Percentiles rank a stretch among this genome's conserved stretches.
Conservation (phyloP, 1,139 yeast species). For the Geotrichum klebahnii region DNA sequence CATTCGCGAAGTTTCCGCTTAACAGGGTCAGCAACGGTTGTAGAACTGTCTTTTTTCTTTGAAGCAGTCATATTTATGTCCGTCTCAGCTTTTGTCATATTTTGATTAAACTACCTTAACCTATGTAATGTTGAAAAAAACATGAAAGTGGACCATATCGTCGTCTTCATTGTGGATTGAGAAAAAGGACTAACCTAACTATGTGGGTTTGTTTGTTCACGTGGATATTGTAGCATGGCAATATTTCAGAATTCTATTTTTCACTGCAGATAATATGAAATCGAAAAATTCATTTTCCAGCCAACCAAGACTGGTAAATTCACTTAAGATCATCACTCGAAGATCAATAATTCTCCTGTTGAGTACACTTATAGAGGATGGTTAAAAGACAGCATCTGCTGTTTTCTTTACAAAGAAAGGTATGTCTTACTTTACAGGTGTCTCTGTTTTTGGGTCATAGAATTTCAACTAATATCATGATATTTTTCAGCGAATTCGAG, state of each 20-base stretch:
- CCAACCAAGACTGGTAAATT: conserved; percentile 19
- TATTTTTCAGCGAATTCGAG: conserved; percentile 56
- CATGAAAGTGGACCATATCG: conserved; percentile 1
- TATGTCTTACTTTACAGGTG: too few relatives aligned
- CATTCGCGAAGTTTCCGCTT: conserved; percentile 38
- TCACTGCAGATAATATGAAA: too few relatives aligned
- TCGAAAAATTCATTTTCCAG: conserved; percentile 7
- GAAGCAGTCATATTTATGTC: not conserved
- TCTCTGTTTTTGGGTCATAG: not conserved
- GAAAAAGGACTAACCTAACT: too few relatives aligned
- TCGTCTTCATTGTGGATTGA: too few relatives aligned
- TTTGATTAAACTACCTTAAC: not conserved
- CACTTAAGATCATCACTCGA: not conserved
- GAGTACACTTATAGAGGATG: conserved; percentile 15
- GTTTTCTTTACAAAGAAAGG: conserved; percentile 24
- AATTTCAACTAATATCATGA: not conserved
- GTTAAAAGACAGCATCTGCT: conserved; percentile 22
- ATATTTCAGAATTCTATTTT: not conserved
- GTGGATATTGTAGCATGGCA: not conserved
- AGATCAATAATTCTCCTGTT: not conserved
- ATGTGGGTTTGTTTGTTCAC: too few relatives aligned
- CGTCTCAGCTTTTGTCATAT: not conserved
- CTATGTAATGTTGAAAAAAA: not conserved
- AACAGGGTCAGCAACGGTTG: not conserved
- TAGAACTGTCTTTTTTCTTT: conserved; percentile 4